These are phyloP conservation scores for Plasmodium gonderi DNA, from an alignment of 169 alveolate species.

Conservation along the genomic window DNA sequence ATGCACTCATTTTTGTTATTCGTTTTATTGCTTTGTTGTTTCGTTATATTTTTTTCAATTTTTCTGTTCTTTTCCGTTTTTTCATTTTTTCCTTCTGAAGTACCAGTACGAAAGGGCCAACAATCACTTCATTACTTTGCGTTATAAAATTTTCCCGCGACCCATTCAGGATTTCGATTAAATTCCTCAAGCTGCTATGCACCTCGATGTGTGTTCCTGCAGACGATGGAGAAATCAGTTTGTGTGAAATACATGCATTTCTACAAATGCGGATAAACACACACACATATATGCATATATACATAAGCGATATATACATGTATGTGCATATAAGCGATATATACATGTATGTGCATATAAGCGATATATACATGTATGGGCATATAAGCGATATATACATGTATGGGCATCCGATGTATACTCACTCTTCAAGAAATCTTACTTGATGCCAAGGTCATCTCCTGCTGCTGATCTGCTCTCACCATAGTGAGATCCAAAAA, in stretches of 20 bases:
- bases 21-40: background rate
- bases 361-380: too few relatives aligned
- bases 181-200: background rate
- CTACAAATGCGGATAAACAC: too few relatives aligned
- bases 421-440: background rate
- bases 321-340: too few relatives aligned
- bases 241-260: too few relatives aligned
- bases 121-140: slow-evolving; percentile 26
- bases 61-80: background rate
- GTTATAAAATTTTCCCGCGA: background rate
- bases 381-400: too few relatives aligned
- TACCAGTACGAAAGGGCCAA: slow-evolving; percentile 71
- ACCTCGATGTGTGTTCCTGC: slow-evolving; percentile 47
- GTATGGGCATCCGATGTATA: too few relatives aligned
- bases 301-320: background rate
- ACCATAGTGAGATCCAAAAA: slow-evolving; percentile 18
- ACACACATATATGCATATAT: background rate
- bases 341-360: too few relatives aligned
- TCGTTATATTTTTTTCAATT: background rate
- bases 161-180: background rate
- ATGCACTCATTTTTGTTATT: too few relatives aligned
- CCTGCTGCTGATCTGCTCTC: slow-evolving; percentile 30
- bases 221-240: background rate
- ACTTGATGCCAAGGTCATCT: slow-evolving; percentile 38
- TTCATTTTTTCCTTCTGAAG: background rate